Evolutionary conservation across 129 eudicot species (phyloP).

Genomic region (Centaurea solstitialis): DNA sequence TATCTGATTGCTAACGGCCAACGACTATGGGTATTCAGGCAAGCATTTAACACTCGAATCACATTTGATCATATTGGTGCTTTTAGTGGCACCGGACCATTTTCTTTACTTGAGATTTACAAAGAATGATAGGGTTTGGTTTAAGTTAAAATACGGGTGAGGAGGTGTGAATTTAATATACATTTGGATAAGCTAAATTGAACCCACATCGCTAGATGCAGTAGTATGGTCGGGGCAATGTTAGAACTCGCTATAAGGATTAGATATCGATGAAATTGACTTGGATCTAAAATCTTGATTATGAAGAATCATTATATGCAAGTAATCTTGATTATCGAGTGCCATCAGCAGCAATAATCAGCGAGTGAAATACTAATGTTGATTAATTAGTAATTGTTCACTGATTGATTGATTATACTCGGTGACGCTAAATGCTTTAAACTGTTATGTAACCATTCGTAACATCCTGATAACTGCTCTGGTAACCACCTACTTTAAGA

Average conservation of each 20-base stretch:
- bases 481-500: not conserved
- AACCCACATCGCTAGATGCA: no score
- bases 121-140: no score
- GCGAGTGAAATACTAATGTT: not conserved
- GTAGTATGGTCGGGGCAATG: no score
- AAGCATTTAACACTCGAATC: not conserved
- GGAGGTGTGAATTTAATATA: no score
- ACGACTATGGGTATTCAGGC: conserved; percentile 55
- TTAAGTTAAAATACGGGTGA: no score
- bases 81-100: not conserved
- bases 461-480: not conserved
- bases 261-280: no score
- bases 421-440: not conserved
- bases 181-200: not conserved
- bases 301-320: not conserved
- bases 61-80: not conserved
- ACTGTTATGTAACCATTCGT: not conserved
- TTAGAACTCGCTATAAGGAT: no score
- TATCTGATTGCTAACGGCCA: conserved; percentile 42
- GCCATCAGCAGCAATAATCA: not conserved
- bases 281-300: no score
- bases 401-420: not conserved
- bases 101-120: not conserved
- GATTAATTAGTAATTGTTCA: not conserved
- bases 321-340: no score